Base-by-base conservation (phyloP, 2,329 filamentous ascomycete genomes). In the Torrubiella hemipterigena region DNA sequence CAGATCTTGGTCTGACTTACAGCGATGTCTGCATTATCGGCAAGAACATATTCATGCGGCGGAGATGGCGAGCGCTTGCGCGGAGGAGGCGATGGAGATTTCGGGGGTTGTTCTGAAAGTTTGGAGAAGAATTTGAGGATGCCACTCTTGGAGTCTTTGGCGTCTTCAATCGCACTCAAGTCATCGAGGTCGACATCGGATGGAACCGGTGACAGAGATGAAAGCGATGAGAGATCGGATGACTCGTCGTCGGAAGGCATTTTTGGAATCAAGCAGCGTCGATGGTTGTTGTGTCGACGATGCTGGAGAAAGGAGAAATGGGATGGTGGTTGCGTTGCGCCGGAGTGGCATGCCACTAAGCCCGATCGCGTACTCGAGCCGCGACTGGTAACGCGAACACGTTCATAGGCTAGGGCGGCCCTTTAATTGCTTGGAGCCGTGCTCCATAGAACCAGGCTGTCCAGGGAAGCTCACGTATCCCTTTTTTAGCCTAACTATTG, bases 1-100 rank as follows among this genome's bases (percentile, higher is more conserved):
- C n/a, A n/a, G n/a, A n/a, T n/a, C n/a, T n/a, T n/a, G n/a, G n/a
- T n/a, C n/a, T 39, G 37, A 83, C 87, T 59, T 70, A 95, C 87
- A 45, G 89, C 81, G 61, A 96, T 87, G 51, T 91, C 81, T 39
- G 81, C 72, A 55, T 93, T 94, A 54, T 96, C 89, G 39, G 84
- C 85, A 34, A 95, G 65, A 17, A 85, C 79, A 56, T 81, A 83
- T 66, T 94, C 85, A 55, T 95, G 89, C 7, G 84, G 78, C 44
- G 89, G 89, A 42, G 87, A 95, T 14, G 85, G 78, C 35, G 81
- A 77, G 52, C 89, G 71, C 65, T 91, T 93, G 49, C 73, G 75
- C 47, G 76, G 67, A 35, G 76, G 76, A 40, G 79, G 76, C 44
- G 76, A 73, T 32, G 65, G 59, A 47, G 74, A 67, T 56, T 68